Evolutionary conservation across 164 flowering plant species (phyloP).

Genomic region (Buxus sempervirens): DNA sequence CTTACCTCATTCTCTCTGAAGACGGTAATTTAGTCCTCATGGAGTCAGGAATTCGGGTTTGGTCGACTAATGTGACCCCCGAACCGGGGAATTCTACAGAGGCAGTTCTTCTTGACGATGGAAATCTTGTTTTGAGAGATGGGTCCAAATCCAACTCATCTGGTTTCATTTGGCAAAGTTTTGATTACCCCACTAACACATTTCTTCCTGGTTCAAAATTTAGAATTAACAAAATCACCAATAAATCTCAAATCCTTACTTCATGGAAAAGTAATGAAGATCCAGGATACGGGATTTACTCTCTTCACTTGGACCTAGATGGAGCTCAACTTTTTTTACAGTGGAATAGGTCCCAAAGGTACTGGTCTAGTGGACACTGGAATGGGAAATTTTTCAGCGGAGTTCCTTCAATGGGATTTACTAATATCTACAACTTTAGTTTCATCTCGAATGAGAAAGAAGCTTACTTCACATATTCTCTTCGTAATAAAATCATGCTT

Average conservation of each 20-base stretch:
- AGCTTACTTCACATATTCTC: constrained; percentile 17
- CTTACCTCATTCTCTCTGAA: too few relatives aligned
- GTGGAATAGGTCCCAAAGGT: constrained; percentile 15
- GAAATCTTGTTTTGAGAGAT: too few relatives aligned
- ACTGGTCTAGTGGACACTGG: constrained; percentile 29
- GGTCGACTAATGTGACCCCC: too few relatives aligned
- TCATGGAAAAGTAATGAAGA: constrained; percentile 15
- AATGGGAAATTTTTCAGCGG: constrained; percentile 18
- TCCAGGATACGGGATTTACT: not conserved
- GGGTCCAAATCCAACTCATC: too few relatives aligned
- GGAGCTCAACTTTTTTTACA: not conserved
- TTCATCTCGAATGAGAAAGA: constrained; percentile 14
- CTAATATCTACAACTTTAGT: constrained; percentile 13
- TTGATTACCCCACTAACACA: constrained; percentile 10
- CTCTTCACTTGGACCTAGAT: not conserved
- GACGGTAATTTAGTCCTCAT: too few relatives aligned
- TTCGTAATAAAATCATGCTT: constrained; percentile 4
- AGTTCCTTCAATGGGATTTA: constrained; percentile 23
- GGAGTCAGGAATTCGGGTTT: too few relatives aligned
- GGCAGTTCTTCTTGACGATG: too few relatives aligned
- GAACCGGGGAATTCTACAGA: too few relatives aligned
- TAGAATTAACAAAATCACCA: not conserved
- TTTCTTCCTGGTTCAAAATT: constrained; percentile 14
- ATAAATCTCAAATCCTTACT: constrained; percentile 2
- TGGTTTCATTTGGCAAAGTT: too few relatives aligned